Evolutionary conservation across 306 rosid genomes (phyloP).

Genomic region (Cucurbita pepo): DNA sequence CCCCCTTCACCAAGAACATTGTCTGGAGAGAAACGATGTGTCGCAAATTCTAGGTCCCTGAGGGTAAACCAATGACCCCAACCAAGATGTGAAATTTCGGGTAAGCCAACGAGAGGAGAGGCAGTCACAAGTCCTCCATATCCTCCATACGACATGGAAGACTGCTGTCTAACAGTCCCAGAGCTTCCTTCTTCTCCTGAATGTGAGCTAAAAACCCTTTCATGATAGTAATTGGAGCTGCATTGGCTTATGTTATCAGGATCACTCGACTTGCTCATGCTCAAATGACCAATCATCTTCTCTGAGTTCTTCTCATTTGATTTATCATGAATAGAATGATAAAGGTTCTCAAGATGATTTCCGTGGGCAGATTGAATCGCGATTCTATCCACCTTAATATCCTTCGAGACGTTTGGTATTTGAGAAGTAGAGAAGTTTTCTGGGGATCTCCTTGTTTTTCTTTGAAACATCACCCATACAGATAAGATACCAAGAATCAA

Average conservation of each 20-base stretch:
- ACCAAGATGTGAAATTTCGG: constrained; percentile 91
- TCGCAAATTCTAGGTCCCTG: constrained; percentile 76
- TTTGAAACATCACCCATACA: constrained; percentile 67
- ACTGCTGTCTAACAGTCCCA: constrained; percentile 48
- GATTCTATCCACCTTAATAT: constrained; percentile 64
- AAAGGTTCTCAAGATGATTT: constrained; percentile 29
- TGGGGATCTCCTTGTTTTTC: constrained; percentile 55
- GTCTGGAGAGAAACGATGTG: constrained; percentile 46
- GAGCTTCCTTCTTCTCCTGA: constrained; percentile 90
- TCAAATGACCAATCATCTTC: constrained; percentile 43
- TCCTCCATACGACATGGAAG: constrained; percentile 38
- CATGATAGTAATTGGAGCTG: constrained; percentile 69
- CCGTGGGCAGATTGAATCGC: constrained; percentile 42
- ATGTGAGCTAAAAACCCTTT: constrained; percentile 61
- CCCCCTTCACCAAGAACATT: constrained; percentile 93
- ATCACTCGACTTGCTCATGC: constrained; percentile 50
- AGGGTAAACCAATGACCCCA: constrained; percentile 99
- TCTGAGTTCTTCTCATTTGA: constrained; percentile 48
- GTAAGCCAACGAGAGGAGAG: constrained; percentile 79
- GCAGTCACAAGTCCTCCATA: constrained; percentile 52
- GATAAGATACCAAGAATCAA: constrained; percentile 56
- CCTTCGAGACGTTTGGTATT: constrained; percentile 76
- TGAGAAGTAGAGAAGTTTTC: constrained; percentile 45
- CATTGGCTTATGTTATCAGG: constrained; percentile 63
- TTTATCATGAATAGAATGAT: constrained; percentile 33